Evolutionary conservation across 202 grass and related monocot genomes (phyloP), one percentile per base, ranked within the genome.

Genomic region (Dendrocalamus latiflorus): DNA sequence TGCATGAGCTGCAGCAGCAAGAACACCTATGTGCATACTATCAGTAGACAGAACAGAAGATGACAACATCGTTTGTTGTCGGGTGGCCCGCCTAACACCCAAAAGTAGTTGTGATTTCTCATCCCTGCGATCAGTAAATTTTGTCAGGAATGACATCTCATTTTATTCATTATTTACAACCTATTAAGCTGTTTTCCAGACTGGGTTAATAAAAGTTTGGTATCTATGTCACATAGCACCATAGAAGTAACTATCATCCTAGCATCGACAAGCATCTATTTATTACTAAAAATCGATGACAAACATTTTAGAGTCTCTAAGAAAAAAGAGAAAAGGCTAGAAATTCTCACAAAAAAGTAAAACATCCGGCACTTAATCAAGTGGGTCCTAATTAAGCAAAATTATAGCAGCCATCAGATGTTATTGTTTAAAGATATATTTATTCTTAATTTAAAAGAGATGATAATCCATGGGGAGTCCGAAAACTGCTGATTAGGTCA

Each of bases 31-130:
- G 58, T 99, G 96, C n/a, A n/a, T n/a, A n/a, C n/a, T n/a, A n/a
- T n/a, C n/a, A n/a, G n/a, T n/a, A n/a, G n/a, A n/a, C n/a, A 99
- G 78, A 15, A 99, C 93, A 45, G 96, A 99, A 17, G 93, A 97
- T 80, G 93, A 92, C 68, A 90, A 83, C 26, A 82, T 56, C 1
- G 85, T 77, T 72, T 91, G 96, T 51, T 94, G 87, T 54, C 87
- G 82, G 36, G 78, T 85, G 17, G 93, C 87, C 37, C 91, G 83
- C 75, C 93, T 93, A 64, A 99, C 84, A 54, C 96, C 96, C 75
- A 99, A 83, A 64, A 99, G 91, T 62, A 99, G 85, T 70, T 99
- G 96, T n/a, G 93, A 94, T 61, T 94, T 99, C 89, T 95, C 96
- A 84, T 96, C 96, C 83, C 96, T 99, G 81, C 14, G 83, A 65